These are phyloP conservation scores for Colletotrichum tanaceti DNA, from an alignment of 2,329 filamentous ascomycete genomes.

Conservation along the genomic window DNA sequence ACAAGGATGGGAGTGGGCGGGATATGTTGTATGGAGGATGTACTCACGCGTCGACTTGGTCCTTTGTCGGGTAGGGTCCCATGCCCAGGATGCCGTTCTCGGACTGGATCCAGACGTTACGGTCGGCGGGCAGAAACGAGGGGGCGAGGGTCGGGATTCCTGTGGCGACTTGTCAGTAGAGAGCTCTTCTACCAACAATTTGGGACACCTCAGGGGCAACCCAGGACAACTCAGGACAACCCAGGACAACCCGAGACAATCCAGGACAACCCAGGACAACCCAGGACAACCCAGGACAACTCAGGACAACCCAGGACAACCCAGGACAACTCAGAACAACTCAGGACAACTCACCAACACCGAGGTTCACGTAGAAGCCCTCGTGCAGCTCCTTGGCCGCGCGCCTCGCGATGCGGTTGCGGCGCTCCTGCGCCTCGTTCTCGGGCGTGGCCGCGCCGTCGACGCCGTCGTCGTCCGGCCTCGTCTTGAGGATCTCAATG, in stretches of 20 bases:
- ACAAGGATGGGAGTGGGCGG: neutral
- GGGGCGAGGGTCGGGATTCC: slow-evolving; percentile 90
- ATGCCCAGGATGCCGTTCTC: slow-evolving; percentile 90
- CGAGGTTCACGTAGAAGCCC: slow-evolving; percentile 83
- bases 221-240: too few relatives aligned
- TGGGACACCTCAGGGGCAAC: neutral
- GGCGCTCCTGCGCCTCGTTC: slow-evolving; percentile 62
- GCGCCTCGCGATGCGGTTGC: slow-evolving; percentile 79
- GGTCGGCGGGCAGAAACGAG: slow-evolving; percentile 74
- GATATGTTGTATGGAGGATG: slow-evolving; percentile 19
- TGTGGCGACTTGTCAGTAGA: slow-evolving; percentile 9
- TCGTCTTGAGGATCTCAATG: slow-evolving; percentile 76
- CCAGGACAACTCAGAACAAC: too few relatives aligned
- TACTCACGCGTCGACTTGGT: slow-evolving; percentile 71
- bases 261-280: too few relatives aligned
- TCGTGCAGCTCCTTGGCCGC: slow-evolving; percentile 85
- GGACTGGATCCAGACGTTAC: slow-evolving; percentile 84
- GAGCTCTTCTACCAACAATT: neutral
- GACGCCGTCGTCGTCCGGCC: slow-evolving; percentile 55
- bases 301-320: too few relatives aligned
- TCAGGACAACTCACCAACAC: slow-evolving; percentile 63
- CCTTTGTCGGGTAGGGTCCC: slow-evolving; percentile 80
- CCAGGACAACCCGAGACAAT: too few relatives aligned
- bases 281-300: too few relatives aligned
- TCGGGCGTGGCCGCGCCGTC: slow-evolving; percentile 51